These are phyloP conservation scores for Hypomyces rosellus DNA, from an alignment of 2,329 filamentous ascomycete species.

Conservation along the genomic window DNA sequence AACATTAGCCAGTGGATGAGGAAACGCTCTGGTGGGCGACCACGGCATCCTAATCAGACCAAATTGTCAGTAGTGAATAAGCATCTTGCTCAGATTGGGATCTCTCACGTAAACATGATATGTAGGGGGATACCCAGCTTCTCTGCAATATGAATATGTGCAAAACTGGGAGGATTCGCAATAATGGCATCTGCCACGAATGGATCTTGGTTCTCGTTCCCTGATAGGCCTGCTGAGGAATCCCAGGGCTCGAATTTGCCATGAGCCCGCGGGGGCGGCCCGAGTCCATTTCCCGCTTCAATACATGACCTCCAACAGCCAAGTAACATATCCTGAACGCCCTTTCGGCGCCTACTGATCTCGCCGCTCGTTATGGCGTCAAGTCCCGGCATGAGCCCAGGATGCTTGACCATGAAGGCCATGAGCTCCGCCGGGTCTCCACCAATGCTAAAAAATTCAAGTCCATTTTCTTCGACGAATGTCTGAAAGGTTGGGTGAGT, in stretches of 20 bases:
- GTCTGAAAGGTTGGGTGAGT: conserved; percentile 63
- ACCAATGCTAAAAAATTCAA: conserved; percentile 74
- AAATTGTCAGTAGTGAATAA: neutral
- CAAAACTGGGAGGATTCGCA: conserved; percentile 72
- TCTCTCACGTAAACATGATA: conserved; percentile 80
- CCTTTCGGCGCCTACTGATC: conserved; percentile 65
- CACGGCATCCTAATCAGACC: conserved; percentile 80
- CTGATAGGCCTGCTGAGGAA: conserved; percentile 26
- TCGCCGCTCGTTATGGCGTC: conserved; percentile 72
- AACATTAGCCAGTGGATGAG: conserved; percentile 80
- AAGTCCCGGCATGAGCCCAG: conserved; percentile 76
- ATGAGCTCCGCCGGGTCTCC: conserved; percentile 70
- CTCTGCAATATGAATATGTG: conserved; percentile 68
- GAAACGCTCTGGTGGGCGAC: conserved; percentile 78
- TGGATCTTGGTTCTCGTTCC: conserved; percentile 43
- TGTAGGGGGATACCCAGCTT: conserved; percentile 69
- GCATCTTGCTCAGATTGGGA: too few species aligned
- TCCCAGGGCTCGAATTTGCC: conserved; percentile 41
- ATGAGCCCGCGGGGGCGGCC: conserved; percentile 42
- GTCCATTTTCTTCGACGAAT: conserved; percentile 62
- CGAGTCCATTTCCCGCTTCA: conserved; percentile 64
- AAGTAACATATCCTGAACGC: conserved; percentile 71
- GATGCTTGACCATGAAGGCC: conserved; percentile 90
- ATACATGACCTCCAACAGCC: conserved; percentile 85
- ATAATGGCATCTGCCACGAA: conserved; percentile 83